A percentile compares a stretch with the other conserved stretches of the same genome.
These are phyloP conservation scores for Boechera stricta DNA, from an alignment of 345 rosid genomes.

Conservation along the genomic window DNA sequence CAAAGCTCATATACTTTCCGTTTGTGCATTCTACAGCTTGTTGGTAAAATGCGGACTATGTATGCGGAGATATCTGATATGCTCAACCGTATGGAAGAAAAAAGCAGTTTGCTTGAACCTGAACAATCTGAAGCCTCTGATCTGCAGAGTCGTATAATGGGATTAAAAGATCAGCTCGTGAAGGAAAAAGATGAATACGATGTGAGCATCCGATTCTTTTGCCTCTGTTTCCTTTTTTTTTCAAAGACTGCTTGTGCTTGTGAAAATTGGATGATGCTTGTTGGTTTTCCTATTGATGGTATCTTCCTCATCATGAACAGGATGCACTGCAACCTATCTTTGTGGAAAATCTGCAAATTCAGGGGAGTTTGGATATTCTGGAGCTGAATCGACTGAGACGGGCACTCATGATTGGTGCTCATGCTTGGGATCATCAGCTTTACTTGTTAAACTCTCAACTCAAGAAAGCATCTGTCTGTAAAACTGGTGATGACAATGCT, in stretches of 20 bases:
- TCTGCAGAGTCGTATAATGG: slow-evolving; percentile 56
- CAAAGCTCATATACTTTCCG: slow-evolving; percentile 15
- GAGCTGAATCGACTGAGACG: slow-evolving; percentile 75
- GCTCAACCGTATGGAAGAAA: slow-evolving; percentile 69
- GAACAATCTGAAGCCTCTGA: slow-evolving; percentile 53
- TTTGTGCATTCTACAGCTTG: slow-evolving; percentile 58
- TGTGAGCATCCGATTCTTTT: slow-evolving; percentile 53
- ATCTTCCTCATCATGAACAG: slow-evolving; percentile 49
- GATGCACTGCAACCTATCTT: slow-evolving; percentile 58
- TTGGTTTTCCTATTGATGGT: slow-evolving; percentile 19
- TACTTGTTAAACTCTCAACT: slow-evolving; percentile 68
- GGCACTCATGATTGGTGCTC: slow-evolving; percentile 69
- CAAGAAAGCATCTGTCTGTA: slow-evolving; percentile 50
- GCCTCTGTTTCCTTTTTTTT: neutral
- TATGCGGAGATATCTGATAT: slow-evolving; percentile 65
- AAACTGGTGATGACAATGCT: slow-evolving; percentile 47
- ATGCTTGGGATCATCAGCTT: slow-evolving; percentile 84
- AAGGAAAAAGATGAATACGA: slow-evolving; percentile 71
- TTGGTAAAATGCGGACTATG: slow-evolving; percentile 61
- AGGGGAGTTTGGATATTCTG: slow-evolving; percentile 65
- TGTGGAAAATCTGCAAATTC: slow-evolving; percentile 54
- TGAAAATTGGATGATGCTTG: slow-evolving; percentile 21
- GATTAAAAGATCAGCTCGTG: slow-evolving; percentile 65
- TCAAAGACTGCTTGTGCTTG: neutral
- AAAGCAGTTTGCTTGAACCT: slow-evolving; percentile 53